Base-by-base conservation (phyloP, 2,329 filamentous ascomycete species). In the Ascochyta viciae-villosae region DNA sequence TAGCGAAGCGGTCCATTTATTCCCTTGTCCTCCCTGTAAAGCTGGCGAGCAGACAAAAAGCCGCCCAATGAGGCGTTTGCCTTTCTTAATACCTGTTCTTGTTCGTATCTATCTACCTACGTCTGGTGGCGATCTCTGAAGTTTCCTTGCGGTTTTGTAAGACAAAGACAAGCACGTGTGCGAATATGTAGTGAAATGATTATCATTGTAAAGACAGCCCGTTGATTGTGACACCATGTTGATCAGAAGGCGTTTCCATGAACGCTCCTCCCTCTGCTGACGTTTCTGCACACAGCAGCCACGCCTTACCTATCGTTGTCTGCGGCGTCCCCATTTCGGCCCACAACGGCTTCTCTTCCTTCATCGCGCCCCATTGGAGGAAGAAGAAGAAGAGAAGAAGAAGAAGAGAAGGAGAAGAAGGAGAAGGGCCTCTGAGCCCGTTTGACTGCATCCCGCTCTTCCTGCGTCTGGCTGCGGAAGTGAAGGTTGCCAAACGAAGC, bases 41-140 rank as follows among this genome's bases (percentile, higher is more conserved):
- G 55, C 52, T 58, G 45, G 50, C 48, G 57, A 56, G 60, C 49
- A 57, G 40, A 47, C 31, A 50, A 50, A 54, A 47, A 53, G 41
- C 44, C 38, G 40, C 47, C 50, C 51, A 59, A 38, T 48, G 47
- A 62, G 60, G 61, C 57, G 41, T 43, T 55, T 42, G 54, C 56
- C 56, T 57, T 64, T 58, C 59, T 53, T 65, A 64, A 64, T 65
- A 64, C 55, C 29, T 58, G 50, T 57, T 57, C 44, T 51, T 52
- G 52, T 59, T 49, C 54, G 42, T 57, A 60, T 57, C 50, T 54
- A 60, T 54, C 54, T 54, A 52, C 29, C 45, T 43, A 53, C 43
- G 54, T 57, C 34, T 57, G 54, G 54, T 52, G 48, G 54, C 49
- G n/a, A 52, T 52, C 19, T 52, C 34, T 50, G 45, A 45, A 48